Base-by-base conservation (phyloP, 345 rosid genomes). In the Erodium maritimum region DNA sequence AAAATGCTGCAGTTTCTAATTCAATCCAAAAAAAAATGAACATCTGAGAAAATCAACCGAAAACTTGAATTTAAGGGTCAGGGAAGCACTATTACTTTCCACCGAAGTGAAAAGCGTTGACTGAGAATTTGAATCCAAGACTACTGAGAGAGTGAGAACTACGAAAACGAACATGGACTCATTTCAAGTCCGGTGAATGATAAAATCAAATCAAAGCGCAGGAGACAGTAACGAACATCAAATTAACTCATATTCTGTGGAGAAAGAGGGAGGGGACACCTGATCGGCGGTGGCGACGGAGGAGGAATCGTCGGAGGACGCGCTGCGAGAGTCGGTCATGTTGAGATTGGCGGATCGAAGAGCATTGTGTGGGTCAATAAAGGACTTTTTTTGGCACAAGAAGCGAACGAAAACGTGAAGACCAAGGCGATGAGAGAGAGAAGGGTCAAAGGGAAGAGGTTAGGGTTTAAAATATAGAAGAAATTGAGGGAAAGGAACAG, bases 291-390 rank as follows among this genome's bases (percentile, higher is more conserved):
- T 64, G 71, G 75, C 65, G 70, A 71, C 50, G 74, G 98, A 84
- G 54, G 85, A 79, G 67, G 79, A 71, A 50, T 76, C 90, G 66
- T 73, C 77, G 70, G 88, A 78, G 63, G 85, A 78, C 66, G 80
- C 63, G n/a, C 66, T 58, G 19, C 61, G 86, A 29, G 90, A 88
- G 69, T 80, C 95, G 75, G 75, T 81, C 96, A 91, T 91, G 76
- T 73, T 61, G 72, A 20, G 53, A 56, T 21, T 13, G 23, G 45
- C 19, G 52, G 63, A 71, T 55, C 60, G 23, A 21, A 59, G 20
- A 56, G 61, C 80, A 75, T 75, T 73, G 19, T 24, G 34, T 13
- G 13, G 14, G 17, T 21, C 18, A 16, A 1, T 50, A 5, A 9
- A 5, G 7, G 0, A 16, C 3, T 50, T 12, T n/a, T 10, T 24